Base-by-base conservation (phyloP, 768 basidiomycete genomes). In the Rhizopogon sp. region DNA sequence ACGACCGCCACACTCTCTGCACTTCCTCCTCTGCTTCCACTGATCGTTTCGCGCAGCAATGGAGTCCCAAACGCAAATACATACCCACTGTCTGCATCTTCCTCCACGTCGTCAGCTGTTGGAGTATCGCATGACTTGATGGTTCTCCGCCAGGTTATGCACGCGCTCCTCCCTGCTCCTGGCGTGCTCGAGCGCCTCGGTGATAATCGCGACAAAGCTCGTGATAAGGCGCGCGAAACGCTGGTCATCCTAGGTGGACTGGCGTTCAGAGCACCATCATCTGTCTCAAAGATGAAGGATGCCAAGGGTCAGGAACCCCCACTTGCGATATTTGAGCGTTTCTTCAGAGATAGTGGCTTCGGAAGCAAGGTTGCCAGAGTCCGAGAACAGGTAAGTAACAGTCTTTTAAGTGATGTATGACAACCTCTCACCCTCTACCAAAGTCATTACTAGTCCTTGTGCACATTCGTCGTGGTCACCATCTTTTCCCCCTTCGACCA, bases 321-420 rank as follows among this genome's bases (percentile, higher is more conserved):
- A 10, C 66, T 88, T 47, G 73, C 75, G 62, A 72, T 84, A 31
- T 89, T 91, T 60, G 92, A 94, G 67, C 76, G 82, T 43, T 78
- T 79, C 60, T 52, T 95, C 57, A 81, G 79, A 61, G 93, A 95
- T 61, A 74, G 66, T 6, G 93, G 88, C 3, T 68, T 95, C 39
- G 73, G 72, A 42, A 92, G 89, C 71, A 95, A 94, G 74, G 86
- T 87, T 7, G 87, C 87, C 83, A 87, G 87, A 70, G 85, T 91
- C 39, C 78, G 88, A 52, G 93, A 96, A 70, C 93, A 93, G 79
- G 91, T 88, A 65, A 62, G 83, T 70, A 11, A n/a, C 35, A 5
- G 44, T 62, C 43, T 53, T 49, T 28, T 39, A 9, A 49, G 22
- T 8, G 22, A 13, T 13, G 33, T 16, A 37, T 49, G 46, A n/a